Base-by-base conservation (phyloP, 257 asterid genomes). In the Jasminum sambac region DNA sequence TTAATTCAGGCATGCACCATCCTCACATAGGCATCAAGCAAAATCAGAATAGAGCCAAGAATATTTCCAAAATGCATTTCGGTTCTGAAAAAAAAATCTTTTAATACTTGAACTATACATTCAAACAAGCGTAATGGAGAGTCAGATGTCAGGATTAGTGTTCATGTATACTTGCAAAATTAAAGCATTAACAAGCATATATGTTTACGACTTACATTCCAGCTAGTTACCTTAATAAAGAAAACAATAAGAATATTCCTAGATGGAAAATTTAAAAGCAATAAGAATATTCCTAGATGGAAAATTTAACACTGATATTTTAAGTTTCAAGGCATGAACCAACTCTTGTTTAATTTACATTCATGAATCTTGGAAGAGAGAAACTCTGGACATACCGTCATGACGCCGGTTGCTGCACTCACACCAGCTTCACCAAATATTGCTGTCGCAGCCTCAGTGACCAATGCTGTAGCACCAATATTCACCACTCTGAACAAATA, bases 391-490 rank as follows among this genome's bases (percentile, higher is more conserved):
- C 95, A 66, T 88, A 94, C 98, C 55, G 99, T 94, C 99, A 94
- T 94, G 61, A 94, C 91, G 74, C 96, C 99, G 68, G 98, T 94
- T 66, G 99, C 97, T 43, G 98, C 96, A 81, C 85, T 91, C 76
- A 94, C 88, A 75, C 99, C 99, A 72, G 96, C 97, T 86, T 89
- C 96, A 79, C 99, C 99, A 83, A 89, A 94, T 75, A 88, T 83
- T 34, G 91, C 86, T 14, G 99, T 94, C 62, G 99, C 99, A 78
- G 98, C 99, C 60, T 91, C 91, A 67, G 99, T 91, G 69, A 94
- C 99, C 61, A 94, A 77, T 66, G 99, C 98, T 55, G 99, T 94
- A 50, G 99, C 98, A 78, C 87, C 99, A 77, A 94, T 94, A 79
- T 94, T 94, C 74, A 89, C 99, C 84, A 94, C 98, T 60, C 99